Conservation (phyloP, 2,329 filamentous ascomycete species). For the Daldinia sp. region DNA sequence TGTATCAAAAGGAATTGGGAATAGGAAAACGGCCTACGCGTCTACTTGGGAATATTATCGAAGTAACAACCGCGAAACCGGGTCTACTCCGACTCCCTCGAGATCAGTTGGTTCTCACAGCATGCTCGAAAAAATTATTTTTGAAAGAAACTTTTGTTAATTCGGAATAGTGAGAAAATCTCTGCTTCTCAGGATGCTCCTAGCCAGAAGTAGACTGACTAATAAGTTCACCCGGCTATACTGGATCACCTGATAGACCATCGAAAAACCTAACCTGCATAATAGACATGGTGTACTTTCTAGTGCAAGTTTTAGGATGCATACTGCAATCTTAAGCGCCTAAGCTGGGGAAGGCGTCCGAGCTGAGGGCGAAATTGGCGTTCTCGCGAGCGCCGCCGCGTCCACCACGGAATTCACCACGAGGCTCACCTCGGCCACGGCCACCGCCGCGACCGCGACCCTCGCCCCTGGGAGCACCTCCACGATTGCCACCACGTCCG, state of each 20-base stretch:
- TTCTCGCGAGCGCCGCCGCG: conserved; percentile 57
- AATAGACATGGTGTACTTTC: conserved; percentile 27
- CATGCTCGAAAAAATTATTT: conserved; percentile 37
- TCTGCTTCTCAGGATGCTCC: conserved; percentile 33
- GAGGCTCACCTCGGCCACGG: conserved; percentile 54
- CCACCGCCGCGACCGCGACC: conserved; percentile 57
- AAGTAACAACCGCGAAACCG: conserved; percentile 37
- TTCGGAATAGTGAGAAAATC: conserved; percentile 39
- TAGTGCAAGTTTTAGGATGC: conserved; percentile 22
- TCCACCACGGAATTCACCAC: conserved; percentile 54
- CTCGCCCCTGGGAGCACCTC: conserved; percentile 57
- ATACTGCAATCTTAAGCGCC: conserved; percentile 54
- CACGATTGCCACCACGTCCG: conserved; percentile 60
- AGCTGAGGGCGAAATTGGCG: conserved; percentile 61
- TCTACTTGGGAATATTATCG: conserved; percentile 45
- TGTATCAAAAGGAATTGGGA: conserved; percentile 24
- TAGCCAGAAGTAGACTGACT: conserved; percentile 39
- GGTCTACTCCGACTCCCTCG: conserved; percentile 36
- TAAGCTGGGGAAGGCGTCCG: conserved; percentile 69
- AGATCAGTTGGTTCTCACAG: conserved; percentile 38
- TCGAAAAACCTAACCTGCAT: conserved; percentile 28
- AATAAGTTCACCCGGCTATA: conserved; percentile 30
- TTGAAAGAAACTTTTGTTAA: conserved; percentile 46
- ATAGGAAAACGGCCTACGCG: conserved; percentile 36
- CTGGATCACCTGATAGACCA: conserved; percentile 24